Evolutionary conservation across 192 early-diverging fungal species (phyloP).

Genomic region (Ambispora gerdemannii): DNA sequence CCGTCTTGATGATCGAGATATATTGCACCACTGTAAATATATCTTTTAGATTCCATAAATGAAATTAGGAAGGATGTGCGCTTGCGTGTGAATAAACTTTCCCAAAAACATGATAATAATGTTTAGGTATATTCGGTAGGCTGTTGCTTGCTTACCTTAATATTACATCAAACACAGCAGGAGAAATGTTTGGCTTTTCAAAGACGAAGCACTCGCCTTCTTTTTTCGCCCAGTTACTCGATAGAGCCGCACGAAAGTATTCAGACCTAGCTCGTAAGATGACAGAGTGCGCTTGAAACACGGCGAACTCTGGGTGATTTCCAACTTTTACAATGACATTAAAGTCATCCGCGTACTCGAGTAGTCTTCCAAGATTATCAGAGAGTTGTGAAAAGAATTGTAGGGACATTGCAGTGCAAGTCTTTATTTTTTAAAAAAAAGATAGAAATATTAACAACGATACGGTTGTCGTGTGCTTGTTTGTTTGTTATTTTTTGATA

Average conservation of each 20-base stretch:
- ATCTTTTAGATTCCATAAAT: not conserved
- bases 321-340: constrained; percentile 22
- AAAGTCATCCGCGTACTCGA: constrained; percentile 17
- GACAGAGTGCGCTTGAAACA: constrained; percentile 15
- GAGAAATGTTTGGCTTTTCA: constrained; percentile 22
- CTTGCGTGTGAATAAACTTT: no score
- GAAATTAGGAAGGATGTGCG: no score
- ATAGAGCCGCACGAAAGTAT: constrained; percentile 16
- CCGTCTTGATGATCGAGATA: constrained; percentile 2
- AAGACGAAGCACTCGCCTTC: constrained; percentile 7
- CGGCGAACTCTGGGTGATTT: not conserved
- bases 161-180: constrained; percentile 22
- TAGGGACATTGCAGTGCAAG: constrained; percentile 1
- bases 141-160: constrained; percentile 14
- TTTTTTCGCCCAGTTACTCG: constrained; percentile 12
- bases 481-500: no score
- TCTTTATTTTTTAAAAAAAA: no score
- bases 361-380: not conserved
- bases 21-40: constrained; percentile 25
- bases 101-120: no score
- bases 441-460: no score
- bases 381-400: constrained; percentile 15
- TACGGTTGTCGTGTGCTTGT: no score
- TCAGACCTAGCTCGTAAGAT: constrained; percentile 17
- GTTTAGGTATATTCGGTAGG: no score